Conservation (phyloP, 2,329 filamentous ascomycete genomes). For the Fusarium dlaminii region DNA sequence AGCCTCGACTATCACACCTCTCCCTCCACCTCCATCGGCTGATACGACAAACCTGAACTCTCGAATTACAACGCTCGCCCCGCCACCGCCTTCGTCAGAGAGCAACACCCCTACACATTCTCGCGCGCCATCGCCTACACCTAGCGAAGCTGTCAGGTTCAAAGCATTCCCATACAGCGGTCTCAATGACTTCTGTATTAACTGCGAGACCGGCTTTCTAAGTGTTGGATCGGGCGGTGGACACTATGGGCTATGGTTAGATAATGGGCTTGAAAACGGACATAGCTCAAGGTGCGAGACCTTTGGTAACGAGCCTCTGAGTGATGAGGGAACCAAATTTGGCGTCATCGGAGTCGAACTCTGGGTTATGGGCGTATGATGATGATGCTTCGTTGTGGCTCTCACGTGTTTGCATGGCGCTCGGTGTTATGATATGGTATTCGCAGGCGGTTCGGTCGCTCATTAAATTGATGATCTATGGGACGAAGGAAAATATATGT, state of each 20-base stretch:
- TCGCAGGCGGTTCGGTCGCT: conserved; percentile 5
- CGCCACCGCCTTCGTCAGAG: conserved; percentile 39
- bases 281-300: conserved; percentile 87
- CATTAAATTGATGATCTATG: background rate
- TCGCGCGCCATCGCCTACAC: conserved; percentile 52
- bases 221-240: conserved; percentile 90
- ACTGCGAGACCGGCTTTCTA: conserved; percentile 86
- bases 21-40: conserved; percentile 61
- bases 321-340: conserved; percentile 92
- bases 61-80: conserved; percentile 53
- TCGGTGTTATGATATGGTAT: conserved; percentile 26
- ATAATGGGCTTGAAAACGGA: conserved; percentile 84
- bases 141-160: conserved; percentile 84
- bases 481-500: background rate
- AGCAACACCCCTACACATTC: conserved; percentile 40
- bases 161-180: conserved; percentile 97
- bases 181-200: conserved; percentile 95
- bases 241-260: conserved; percentile 92
- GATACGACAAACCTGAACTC: conserved; percentile 58
- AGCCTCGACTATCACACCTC: conserved; percentile 65
- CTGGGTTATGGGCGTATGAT: conserved; percentile 80
- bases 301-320: conserved; percentile 93
- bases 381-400: conserved; percentile 12
- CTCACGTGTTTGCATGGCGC: conserved; percentile 23
- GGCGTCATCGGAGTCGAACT: conserved; percentile 90